Conservation (phyloP, 2,329 filamentous ascomycete genomes). For the Epicoccum sorghinum region DNA sequence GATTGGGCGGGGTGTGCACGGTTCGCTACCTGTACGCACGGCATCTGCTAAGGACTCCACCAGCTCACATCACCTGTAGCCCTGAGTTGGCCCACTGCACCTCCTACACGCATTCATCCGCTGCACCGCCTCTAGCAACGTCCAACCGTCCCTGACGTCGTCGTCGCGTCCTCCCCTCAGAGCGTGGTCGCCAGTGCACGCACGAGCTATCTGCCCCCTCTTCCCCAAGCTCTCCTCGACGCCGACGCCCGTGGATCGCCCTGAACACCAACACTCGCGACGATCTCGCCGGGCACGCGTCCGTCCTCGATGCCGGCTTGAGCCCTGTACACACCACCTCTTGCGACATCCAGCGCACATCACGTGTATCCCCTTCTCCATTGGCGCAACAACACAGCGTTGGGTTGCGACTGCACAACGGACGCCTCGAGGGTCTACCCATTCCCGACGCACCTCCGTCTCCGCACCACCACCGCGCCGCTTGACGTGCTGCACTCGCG, state of each 20-base stretch:
- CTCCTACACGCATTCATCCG: conserved; percentile 27
- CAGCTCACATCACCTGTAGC: conserved; percentile 30
- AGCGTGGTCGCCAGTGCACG: conserved; percentile 26
- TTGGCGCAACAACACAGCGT: conserved; percentile 28
- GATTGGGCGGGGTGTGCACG: conserved; percentile 18
- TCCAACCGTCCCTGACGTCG: conserved; percentile 16
- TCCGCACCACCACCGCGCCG: conserved; percentile 35
- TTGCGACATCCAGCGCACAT: conserved; percentile 22
- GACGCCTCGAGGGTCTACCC: conserved; percentile 30
- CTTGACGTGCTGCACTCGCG: conserved; percentile 37
- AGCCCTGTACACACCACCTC: conserved; percentile 23
- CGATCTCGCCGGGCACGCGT: conserved; percentile 33
- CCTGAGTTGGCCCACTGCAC: conserved; percentile 32
- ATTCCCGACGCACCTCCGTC: conserved; percentile 31
- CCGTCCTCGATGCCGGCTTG: conserved; percentile 40
- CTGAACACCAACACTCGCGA: conserved; percentile 37
- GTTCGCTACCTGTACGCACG: conserved; percentile 21
- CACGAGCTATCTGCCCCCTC: conserved; percentile 31
- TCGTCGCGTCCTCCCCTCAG: conserved; percentile 21
- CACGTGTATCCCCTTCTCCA: conserved; percentile 29
- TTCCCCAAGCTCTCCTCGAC: conserved; percentile 29
- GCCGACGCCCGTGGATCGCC: conserved; percentile 32
- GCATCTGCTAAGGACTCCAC: conserved; percentile 20
- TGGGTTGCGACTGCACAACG: conserved; percentile 30
- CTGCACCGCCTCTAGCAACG: conserved; percentile 12